phyloP scores from a whole-genome alignment of 2,329 filamentous ascomycete species.

The Paecilomyces sp. region DNA sequence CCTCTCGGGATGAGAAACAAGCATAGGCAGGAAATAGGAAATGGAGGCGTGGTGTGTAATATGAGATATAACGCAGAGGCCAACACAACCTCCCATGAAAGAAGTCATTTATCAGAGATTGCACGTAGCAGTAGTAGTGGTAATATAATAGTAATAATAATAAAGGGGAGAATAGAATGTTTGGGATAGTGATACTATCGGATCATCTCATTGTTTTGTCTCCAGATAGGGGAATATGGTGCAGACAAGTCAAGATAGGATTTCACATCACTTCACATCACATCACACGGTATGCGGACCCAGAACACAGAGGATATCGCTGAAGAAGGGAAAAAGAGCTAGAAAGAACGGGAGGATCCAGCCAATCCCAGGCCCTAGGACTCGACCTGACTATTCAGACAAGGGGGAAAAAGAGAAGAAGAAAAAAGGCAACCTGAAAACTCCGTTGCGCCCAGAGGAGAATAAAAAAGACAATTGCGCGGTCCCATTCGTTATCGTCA shows the following conservation, averaged over 20 bases:
- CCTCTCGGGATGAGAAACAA: not conserved
- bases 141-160: constrained; percentile 9
- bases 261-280: not conserved
- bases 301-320: not conserved
- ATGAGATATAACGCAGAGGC: too few species aligned
- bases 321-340: not conserved
- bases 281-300: not conserved
- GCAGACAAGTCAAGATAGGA: not conserved
- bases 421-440: not conserved
- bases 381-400: constrained; percentile 1
- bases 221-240: not conserved
- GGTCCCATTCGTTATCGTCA: not conserved
- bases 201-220: not conserved
- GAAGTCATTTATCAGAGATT: not conserved
- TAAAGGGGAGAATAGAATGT: constrained; percentile 9
- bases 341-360: constrained; percentile 5
- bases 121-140: constrained; percentile 8
- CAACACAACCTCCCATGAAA: not conserved
- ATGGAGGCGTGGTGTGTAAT: too few species aligned
- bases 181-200: not conserved
- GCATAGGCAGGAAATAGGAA: not conserved
- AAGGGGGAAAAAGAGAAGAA: not conserved
- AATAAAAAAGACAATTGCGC: not conserved
- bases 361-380: not conserved
- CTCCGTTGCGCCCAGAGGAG: not conserved